These are phyloP conservation scores for Penicillium palitans DNA, from an alignment of 2,329 filamentous ascomycete species.

Conservation along the genomic window DNA sequence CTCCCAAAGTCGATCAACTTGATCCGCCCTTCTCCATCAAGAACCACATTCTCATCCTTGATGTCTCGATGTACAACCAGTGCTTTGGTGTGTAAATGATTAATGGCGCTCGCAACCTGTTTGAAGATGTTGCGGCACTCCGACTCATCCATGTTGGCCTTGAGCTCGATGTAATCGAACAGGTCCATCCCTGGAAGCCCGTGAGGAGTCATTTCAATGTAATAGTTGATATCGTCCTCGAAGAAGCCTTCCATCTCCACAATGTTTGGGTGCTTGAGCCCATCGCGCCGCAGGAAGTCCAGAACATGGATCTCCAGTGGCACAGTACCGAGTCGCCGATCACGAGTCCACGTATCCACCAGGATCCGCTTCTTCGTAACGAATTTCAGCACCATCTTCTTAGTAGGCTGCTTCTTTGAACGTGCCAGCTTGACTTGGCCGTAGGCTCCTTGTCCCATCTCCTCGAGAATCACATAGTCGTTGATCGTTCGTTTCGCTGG, in stretches of 20 bases:
- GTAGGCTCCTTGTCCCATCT: slow-evolving; percentile 98
- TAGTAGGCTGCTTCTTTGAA: slow-evolving; percentile 71
- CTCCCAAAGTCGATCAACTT: slow-evolving; percentile 98
- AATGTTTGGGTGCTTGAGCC: slow-evolving; percentile 64
- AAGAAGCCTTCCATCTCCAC: slow-evolving; percentile 71
- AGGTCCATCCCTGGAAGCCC: slow-evolving; percentile 96
- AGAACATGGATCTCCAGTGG: slow-evolving; percentile 96
- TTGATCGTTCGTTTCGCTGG: slow-evolving; percentile 76
- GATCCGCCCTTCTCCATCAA: slow-evolving; percentile 92
- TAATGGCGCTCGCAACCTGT: slow-evolving; percentile 84
- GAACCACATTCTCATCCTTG: slow-evolving; percentile 96
- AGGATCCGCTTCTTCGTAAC: slow-evolving; percentile 96
- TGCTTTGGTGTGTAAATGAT: slow-evolving; percentile 88
- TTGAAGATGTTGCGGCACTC: slow-evolving; percentile 95
- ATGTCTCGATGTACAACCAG: slow-evolving; percentile 95
- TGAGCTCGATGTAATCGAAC: slow-evolving; percentile 97
- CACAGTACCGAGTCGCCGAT: slow-evolving; percentile 88
- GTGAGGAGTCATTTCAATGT: slow-evolving; percentile 95
- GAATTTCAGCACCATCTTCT: slow-evolving; percentile 94
- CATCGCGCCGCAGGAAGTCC: slow-evolving; percentile 80
- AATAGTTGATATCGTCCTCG: slow-evolving; percentile 75
- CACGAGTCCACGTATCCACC: slow-evolving; percentile 96
- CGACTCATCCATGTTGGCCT: slow-evolving; percentile 91
- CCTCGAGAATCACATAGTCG: slow-evolving; percentile 89
- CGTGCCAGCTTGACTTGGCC: slow-evolving; percentile 94